Conservation (phyloP, 305 asterid species). For the Ajuga reptans region DNA sequence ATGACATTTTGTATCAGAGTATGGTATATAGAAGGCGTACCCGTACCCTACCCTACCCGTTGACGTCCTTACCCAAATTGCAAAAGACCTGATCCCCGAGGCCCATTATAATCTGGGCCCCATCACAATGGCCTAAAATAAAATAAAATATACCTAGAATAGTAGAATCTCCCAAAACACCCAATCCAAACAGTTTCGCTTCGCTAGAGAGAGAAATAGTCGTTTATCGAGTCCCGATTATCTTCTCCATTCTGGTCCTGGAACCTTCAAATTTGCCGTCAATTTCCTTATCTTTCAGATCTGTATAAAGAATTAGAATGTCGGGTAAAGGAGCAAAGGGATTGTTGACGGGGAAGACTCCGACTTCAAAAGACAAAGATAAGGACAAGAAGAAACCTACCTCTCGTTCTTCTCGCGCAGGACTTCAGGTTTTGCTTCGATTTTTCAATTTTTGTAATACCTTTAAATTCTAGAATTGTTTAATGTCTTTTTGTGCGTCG, state of each 20-base stretch:
- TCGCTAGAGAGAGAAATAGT: conserved; percentile 16
- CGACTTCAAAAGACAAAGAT: conserved; percentile 45
- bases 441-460: background rate
- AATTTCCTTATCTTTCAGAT: background rate
- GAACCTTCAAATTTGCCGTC: background rate
- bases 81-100: too few relatives aligned
- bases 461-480: too few relatives aligned
- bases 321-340: conserved; percentile 88
- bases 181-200: conserved; percentile 20
- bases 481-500: too few relatives aligned
- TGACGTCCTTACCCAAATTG: too few relatives aligned
- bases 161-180: background rate
- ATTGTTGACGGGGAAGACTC: conserved; percentile 51
- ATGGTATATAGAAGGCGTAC: too few relatives aligned
- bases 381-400: conserved; percentile 76
- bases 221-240: conserved; percentile 13
- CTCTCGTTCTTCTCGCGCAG: conserved; percentile 81
- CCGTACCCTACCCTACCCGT: too few relatives aligned
- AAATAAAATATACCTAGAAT: background rate
- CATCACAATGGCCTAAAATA: background rate
- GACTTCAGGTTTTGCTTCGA: conserved; percentile 49
- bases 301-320: conserved; percentile 30
- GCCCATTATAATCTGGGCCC: background rate
- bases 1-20: too few relatives aligned
- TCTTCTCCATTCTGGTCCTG: conserved; percentile 2